Evolutionary conservation across 163 green algal genomes (phyloP).

Genomic region (Scenedesmus sp.): DNA sequence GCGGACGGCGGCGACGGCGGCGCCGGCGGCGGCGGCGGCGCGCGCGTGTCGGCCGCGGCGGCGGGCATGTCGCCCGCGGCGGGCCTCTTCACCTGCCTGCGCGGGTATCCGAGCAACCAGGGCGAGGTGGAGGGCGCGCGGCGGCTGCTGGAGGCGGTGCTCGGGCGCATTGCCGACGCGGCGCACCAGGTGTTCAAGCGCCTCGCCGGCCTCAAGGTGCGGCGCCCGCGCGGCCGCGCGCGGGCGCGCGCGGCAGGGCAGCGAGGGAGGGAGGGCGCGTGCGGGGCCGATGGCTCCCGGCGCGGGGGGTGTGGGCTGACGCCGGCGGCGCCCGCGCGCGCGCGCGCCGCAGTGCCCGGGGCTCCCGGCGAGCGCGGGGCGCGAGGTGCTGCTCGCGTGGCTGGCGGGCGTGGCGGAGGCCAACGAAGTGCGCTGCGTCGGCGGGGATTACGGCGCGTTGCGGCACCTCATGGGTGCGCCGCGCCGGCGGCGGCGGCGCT

Average conservation of each 20-base stretch:
- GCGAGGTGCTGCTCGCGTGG: conserved; percentile 76
- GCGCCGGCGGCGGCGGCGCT: too few relatives aligned
- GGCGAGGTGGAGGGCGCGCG: conserved; percentile 44
- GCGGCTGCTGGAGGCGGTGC: conserved; percentile 32
- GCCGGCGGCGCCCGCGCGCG: too few relatives aligned
- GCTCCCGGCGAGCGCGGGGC: conserved; percentile 19
- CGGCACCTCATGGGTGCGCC: conserved; percentile 38
- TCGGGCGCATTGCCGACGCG: conserved; percentile 29
- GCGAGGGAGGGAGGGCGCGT: too few relatives aligned
- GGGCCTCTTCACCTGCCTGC: conserved; percentile 39
- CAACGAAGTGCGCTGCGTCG: conserved; percentile 52
- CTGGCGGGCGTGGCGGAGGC: conserved; percentile 57
- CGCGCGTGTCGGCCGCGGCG: conserved; percentile 3
- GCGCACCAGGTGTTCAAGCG: conserved; percentile 42
- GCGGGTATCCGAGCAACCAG: conserved; percentile 49
- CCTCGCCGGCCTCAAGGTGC: conserved; percentile 28
- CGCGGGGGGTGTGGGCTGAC: too few relatives aligned
- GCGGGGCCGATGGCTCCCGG: too few relatives aligned
- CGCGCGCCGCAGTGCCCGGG: conserved; percentile 17
- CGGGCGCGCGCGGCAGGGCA: too few relatives aligned
- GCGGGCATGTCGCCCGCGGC: conserved; percentile 36
- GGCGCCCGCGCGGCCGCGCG: too few relatives aligned
- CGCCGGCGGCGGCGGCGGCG: background rate
- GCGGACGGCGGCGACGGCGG: background rate
- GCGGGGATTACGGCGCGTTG: conserved; percentile 56